phyloP scores from a whole-genome alignment of 2,329 filamentous ascomycete species.

The Cladophialophora immunda region DNA sequence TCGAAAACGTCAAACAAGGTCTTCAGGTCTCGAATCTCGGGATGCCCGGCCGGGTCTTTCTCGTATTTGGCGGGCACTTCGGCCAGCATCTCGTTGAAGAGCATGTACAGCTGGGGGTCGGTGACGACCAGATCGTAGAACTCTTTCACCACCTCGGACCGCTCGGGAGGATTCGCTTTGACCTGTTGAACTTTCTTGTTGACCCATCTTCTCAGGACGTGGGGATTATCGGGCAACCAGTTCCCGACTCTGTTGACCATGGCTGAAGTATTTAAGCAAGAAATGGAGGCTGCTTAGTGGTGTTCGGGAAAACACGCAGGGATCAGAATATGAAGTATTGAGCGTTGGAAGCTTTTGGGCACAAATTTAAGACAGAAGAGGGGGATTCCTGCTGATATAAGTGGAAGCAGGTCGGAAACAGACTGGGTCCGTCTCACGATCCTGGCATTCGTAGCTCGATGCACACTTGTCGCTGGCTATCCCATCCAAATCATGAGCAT shows the following conservation, averaged over 20 bases:
- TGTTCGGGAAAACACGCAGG: no score
- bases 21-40: constrained; percentile 70
- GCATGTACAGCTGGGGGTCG: constrained; percentile 71
- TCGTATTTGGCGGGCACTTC: constrained; percentile 71
- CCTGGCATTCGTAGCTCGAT: no score
- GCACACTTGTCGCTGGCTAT: no score
- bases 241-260: constrained; percentile 56
- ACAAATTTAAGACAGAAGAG: no score
- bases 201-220: constrained; percentile 70
- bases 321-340: no score
- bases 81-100: constrained; percentile 73
- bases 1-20: constrained; percentile 74
- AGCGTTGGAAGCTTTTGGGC: no score
- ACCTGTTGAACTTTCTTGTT: constrained; percentile 63
- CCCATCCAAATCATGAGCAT: no score
- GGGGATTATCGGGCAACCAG: constrained; percentile 71
- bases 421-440: no score
- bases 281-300: no score
- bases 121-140: constrained; percentile 72
- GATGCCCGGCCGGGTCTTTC: constrained; percentile 61
- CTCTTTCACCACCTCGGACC: constrained; percentile 69
- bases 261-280: no score
- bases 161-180: constrained; percentile 58
- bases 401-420: no score
- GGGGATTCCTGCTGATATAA: no score